These are phyloP conservation scores for Xerocomellus intermedius DNA, from an alignment of 768 basidiomycete genomes.

Conservation along the genomic window DNA sequence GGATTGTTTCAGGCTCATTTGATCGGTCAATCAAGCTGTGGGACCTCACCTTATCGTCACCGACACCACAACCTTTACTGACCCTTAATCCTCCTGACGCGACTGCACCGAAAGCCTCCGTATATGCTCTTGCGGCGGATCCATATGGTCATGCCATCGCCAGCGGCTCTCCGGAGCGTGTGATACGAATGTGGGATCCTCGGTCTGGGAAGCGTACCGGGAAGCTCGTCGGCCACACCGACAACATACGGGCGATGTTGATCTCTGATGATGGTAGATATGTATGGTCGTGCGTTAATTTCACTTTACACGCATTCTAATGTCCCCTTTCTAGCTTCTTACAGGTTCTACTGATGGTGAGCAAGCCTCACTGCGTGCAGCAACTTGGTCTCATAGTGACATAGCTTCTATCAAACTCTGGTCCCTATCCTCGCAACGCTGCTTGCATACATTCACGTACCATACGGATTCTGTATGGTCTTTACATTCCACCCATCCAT, in stretches of 20 bases:
- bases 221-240: slow-evolving; percentile 94
- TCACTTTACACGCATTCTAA: slow-evolving; percentile 7
- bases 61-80: slow-evolving; percentile 50
- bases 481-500: slow-evolving; percentile 82
- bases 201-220: slow-evolving; percentile 75
- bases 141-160: slow-evolving; percentile 79
- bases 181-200: slow-evolving; percentile 92
- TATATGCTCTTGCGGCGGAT: slow-evolving; percentile 80
- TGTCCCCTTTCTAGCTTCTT: slow-evolving; percentile 49
- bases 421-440: slow-evolving; percentile 86
- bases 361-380: slow-evolving; percentile 5
- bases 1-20: slow-evolving; percentile 93
- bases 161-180: slow-evolving; percentile 88
- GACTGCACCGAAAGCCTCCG: slow-evolving; percentile 62
- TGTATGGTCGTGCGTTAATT: slow-evolving; percentile 46
- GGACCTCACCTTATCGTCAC: slow-evolving; percentile 62
- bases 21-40: slow-evolving; percentile 93
- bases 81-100: slow-evolving; percentile 70
- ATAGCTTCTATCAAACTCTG: slow-evolving; percentile 86
- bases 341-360: slow-evolving; percentile 78
- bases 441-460: slow-evolving; percentile 94
- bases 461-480: slow-evolving; percentile 97
- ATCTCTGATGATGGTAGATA: slow-evolving; percentile 90
- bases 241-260: slow-evolving; percentile 89
- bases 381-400: slow-evolving; percentile 14